These are phyloP conservation scores for Russula virescens DNA, from an alignment of 768 basidiomycete species.

Conservation along the genomic window DNA sequence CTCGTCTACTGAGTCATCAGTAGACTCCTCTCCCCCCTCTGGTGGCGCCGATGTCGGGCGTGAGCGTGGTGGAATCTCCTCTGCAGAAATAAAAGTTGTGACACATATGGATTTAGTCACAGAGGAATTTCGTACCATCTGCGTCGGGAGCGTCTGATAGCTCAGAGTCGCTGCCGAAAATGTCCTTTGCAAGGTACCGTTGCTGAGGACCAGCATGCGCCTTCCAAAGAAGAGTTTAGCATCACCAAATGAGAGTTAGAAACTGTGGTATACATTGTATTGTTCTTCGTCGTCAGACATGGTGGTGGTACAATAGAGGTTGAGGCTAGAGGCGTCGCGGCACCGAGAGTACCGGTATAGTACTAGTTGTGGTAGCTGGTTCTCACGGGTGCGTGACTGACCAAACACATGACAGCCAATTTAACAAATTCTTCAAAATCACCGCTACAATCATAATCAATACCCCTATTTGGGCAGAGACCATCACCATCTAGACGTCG, in stretches of 20 bases:
- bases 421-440: too few relatives aligned
- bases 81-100: background rate
- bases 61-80: slow-evolving; percentile 39
- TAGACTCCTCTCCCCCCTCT: slow-evolving; percentile 36
- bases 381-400: slow-evolving; percentile 3
- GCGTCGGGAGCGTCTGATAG: slow-evolving; percentile 19
- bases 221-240: background rate
- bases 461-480: too few relatives aligned
- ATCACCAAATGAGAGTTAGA: background rate
- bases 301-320: background rate
- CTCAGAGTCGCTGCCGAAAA: slow-evolving; percentile 21
- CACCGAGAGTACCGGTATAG: too few relatives aligned
- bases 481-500: too few relatives aligned
- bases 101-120: background rate
- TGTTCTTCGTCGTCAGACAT: slow-evolving; percentile 22
- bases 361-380: background rate
- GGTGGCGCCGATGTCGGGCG: slow-evolving; percentile 29
- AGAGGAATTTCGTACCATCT: slow-evolving; percentile 5
- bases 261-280: background rate
- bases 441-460: too few relatives aligned
- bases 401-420: background rate
- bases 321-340: too few relatives aligned
- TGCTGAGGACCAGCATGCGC: slow-evolving; percentile 11
- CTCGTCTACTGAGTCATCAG: slow-evolving; percentile 47
- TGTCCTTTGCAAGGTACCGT: slow-evolving; percentile 20